Evolutionary conservation across 2,329 filamentous ascomycete genomes (phyloP).

Genomic region (Penicillium fuscoglaucum): DNA sequence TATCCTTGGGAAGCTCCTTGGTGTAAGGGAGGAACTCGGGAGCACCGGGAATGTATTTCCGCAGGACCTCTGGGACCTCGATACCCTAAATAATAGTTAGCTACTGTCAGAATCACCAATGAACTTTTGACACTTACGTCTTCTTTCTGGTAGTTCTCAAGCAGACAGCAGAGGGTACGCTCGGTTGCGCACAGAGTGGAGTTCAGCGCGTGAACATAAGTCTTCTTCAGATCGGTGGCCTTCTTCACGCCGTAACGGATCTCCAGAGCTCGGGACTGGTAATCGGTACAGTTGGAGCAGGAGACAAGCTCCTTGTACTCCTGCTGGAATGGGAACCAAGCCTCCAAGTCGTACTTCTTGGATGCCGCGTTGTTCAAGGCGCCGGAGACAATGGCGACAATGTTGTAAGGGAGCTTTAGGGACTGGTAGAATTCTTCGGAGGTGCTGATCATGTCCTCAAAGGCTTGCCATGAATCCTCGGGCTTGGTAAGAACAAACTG

Average conservation of each 20-base stretch:
- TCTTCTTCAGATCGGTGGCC: constrained; percentile 80
- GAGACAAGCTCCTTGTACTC: constrained; percentile 99
- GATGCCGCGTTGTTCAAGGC: constrained; percentile 85
- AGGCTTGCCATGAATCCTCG: constrained; percentile 88
- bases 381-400: constrained; percentile 94
- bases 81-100: constrained; percentile 59
- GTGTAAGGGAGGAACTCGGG: constrained; percentile 87
- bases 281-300: constrained; percentile 97
- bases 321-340: constrained; percentile 93
- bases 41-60: constrained; percentile 85
- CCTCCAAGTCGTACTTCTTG: constrained; percentile 95
- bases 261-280: constrained; percentile 90
- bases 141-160: constrained; percentile 95
- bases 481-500: constrained; percentile 81
- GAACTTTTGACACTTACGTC: constrained; percentile 56
- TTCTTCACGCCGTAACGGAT: constrained; percentile 89
- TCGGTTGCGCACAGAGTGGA: constrained; percentile 88
- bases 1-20: constrained; percentile 80
- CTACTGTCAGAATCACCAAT: not conserved
- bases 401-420: constrained; percentile 82
- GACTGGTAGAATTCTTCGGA: constrained; percentile 96
- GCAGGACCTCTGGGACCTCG: constrained; percentile 75
- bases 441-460: constrained; percentile 86
- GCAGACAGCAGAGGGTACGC: constrained; percentile 85
- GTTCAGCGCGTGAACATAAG: constrained; percentile 92